These are phyloP conservation scores for Escovopsis sp. DNA, from an alignment of 2,329 filamentous ascomycete species.

Conservation along the genomic window DNA sequence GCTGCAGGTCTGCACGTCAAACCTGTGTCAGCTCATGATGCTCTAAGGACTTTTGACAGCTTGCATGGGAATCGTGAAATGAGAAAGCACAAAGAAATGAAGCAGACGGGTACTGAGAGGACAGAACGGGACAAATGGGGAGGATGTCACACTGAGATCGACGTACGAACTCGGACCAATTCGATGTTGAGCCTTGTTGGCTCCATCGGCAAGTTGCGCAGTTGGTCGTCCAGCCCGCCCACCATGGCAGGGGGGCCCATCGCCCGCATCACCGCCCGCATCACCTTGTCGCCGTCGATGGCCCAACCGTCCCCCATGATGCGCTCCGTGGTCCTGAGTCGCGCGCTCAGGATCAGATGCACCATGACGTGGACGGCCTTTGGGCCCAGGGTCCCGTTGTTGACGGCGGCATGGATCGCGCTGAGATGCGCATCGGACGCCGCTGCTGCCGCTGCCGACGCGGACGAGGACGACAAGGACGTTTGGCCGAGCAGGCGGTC, in stretches of 20 bases:
- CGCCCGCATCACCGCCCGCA: constrained; percentile 10
- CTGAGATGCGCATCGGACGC: background rate
- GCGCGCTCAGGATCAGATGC: constrained; percentile 15
- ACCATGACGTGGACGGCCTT: constrained; percentile 15
- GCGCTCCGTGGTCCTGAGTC: constrained; percentile 15
- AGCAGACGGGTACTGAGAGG: no score
- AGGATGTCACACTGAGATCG: background rate
- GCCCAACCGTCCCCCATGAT: constrained; percentile 17
- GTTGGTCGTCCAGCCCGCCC: constrained; percentile 18
- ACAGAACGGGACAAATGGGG: no score
- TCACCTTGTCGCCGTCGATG: constrained; percentile 12
- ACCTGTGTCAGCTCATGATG: no score
- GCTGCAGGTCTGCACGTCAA: constrained; percentile 24
- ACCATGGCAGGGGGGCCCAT: constrained; percentile 10
- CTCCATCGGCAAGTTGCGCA: constrained; percentile 25
- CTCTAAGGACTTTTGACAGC: background rate
- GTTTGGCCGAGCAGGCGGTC: no score
- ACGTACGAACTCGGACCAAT: constrained; percentile 31
- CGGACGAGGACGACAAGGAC: constrained; percentile 1
- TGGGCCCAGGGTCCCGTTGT: constrained; percentile 11
- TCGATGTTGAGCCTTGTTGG: constrained; percentile 29
- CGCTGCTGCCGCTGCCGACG: no score
- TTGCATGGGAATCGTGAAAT: background rate
- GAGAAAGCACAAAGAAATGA: background rate
- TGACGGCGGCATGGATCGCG: constrained; percentile 11